phyloP scores from a whole-genome alignment of 2,329 filamentous ascomycete species.

The Trichophyton equinum region DNA sequence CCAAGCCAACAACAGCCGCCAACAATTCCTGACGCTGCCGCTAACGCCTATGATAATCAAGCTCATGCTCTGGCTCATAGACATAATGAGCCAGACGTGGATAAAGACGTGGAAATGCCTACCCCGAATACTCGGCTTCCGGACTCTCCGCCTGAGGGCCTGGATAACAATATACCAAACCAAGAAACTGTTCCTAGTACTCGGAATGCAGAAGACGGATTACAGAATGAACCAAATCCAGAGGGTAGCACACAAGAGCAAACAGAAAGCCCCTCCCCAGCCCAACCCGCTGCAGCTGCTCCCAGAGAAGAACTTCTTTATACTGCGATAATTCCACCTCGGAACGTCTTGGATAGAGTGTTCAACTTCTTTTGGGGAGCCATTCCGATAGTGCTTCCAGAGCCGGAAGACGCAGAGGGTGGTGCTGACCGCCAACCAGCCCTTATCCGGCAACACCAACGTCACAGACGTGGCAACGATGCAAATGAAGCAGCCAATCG shows the following conservation, averaged over 20 bases:
- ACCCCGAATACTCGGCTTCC: no score
- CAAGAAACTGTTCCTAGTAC: background rate
- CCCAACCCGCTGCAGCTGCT: background rate
- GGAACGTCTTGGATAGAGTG: constrained; percentile 18
- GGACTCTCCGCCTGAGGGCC: background rate
- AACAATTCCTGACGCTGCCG: background rate
- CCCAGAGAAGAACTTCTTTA: background rate
- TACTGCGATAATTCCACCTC: constrained; percentile 9
- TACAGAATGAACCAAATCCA: background rate
- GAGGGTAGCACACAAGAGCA: background rate
- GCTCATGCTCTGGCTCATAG: no score
- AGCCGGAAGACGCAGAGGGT: constrained; percentile 29
- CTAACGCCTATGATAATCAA: background rate
- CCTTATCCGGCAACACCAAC: constrained; percentile 14
- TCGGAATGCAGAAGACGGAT: background rate
- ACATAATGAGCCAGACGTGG: background rate
- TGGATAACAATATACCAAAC: background rate
- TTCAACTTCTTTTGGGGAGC: constrained; percentile 37
- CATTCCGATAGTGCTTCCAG: constrained; percentile 17
- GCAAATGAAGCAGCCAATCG: constrained; percentile 21
- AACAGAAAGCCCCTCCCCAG: background rate
- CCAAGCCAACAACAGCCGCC: background rate
- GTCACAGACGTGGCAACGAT: constrained; percentile 18
- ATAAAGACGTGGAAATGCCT: no score
- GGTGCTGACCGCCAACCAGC: constrained; percentile 32